Percentiles rank a stretch among this genome's conserved stretches.
Evolutionary conservation across 1,284 basidiomycete genomes (phyloP).

Genomic region (Rhodotorula sp.): DNA sequence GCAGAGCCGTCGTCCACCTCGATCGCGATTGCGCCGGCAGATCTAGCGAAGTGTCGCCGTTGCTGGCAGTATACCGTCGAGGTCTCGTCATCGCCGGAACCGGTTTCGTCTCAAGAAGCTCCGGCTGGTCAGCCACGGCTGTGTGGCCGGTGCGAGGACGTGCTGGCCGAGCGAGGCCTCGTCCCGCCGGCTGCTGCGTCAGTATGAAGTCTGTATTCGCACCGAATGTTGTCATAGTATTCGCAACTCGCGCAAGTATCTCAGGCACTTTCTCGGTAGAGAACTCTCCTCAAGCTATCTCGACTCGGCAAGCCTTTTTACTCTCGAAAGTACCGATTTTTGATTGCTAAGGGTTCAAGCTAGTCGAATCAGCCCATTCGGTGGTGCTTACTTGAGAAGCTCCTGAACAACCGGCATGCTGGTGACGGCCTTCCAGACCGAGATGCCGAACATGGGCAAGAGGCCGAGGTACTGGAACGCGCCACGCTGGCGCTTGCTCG

Average conservation of each 20-base stretch:
- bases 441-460: constrained; percentile 22
- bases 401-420: constrained; percentile 13
- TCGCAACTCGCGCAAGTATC: not conserved
- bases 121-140: not conserved
- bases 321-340: not conserved
- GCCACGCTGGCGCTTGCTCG: constrained; percentile 15
- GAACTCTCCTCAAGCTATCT: too few species aligned
- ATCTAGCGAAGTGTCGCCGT: constrained; percentile 64
- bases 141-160: constrained; percentile 12
- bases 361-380: not conserved
- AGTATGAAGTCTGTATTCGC: not conserved
- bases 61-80: constrained; percentile 67
- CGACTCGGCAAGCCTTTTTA: too few species aligned
- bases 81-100: not conserved
- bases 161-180: constrained; percentile 10
- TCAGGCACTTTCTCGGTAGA: not conserved
- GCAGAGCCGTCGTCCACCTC: constrained; percentile 52
- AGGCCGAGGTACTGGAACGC: constrained; percentile 23
- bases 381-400: not conserved
- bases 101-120: not conserved
- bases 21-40: constrained; percentile 56
- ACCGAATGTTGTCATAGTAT: not conserved
- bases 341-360: not conserved
- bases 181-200: not conserved
- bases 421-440: constrained; percentile 22